Evolutionary conservation across 148 eudicot species (phyloP).

Genomic region (Talinum fruticosum): DNA sequence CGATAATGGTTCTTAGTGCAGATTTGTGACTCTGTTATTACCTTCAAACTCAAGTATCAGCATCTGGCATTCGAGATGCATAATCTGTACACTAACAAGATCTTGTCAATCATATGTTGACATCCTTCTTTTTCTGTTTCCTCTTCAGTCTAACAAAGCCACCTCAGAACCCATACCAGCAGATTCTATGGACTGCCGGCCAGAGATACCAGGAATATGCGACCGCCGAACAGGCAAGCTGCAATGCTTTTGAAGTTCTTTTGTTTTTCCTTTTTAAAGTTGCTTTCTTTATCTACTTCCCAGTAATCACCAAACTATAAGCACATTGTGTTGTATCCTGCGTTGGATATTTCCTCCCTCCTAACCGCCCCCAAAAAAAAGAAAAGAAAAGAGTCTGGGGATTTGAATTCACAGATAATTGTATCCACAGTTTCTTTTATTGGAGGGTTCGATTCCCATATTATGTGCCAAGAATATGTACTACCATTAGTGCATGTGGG

Average conservation of each 20-base stretch:
- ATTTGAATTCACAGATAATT: no score
- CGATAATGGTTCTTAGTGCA: background rate
- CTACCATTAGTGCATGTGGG: no score
- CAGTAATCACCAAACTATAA: background rate
- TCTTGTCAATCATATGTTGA: background rate
- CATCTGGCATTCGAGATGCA: no score
- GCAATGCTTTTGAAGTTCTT: slow-evolving; percentile 8
- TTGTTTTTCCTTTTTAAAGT: background rate
- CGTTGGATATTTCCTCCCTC: no score
- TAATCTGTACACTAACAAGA: background rate
- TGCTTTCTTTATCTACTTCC: background rate
- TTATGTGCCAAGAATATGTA: no score
- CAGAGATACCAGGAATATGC: slow-evolving; percentile 55
- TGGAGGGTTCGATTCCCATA: no score
- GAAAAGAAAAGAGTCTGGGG: no score
- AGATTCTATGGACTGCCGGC: slow-evolving; percentile 37
- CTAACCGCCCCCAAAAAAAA: no score
- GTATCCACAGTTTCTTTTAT: no score
- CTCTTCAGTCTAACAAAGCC: slow-evolving; percentile 40
- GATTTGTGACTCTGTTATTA: no score
- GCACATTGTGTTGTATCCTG: background rate
- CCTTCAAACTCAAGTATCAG: no score
- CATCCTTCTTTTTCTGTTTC: slow-evolving; percentile 2
- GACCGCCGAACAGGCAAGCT: slow-evolving; percentile 65
- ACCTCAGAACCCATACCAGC: slow-evolving; percentile 28